These are phyloP conservation scores for Chionographis japonica DNA, from an alignment of 106 monocot genomes.

Conservation along the genomic window DNA sequence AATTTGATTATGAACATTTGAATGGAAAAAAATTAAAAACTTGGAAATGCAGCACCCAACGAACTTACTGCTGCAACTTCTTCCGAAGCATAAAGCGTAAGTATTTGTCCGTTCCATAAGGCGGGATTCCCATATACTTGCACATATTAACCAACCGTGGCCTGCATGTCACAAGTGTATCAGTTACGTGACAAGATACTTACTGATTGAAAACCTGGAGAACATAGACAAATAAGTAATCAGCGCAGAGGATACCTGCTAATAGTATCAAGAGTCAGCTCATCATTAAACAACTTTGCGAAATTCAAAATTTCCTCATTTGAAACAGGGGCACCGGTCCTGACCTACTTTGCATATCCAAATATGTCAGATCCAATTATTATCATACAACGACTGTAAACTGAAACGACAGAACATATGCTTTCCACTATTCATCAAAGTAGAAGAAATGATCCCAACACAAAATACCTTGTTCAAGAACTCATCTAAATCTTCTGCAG, in stretches of 20 bases:
- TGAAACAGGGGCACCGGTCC: constrained; percentile 72
- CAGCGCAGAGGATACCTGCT: constrained; percentile 59
- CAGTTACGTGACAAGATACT: neutral
- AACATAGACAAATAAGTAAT: neutral
- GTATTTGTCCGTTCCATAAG: constrained; percentile 87
- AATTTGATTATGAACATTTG: neutral
- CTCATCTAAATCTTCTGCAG: constrained; percentile 92
- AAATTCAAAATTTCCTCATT: constrained; percentile 96
- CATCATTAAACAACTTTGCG: constrained; percentile 96
- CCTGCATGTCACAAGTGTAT: constrained; percentile 39
- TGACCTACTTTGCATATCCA: constrained; percentile 45
- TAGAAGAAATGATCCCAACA: neutral
- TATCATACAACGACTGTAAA: neutral
- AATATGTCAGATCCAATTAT: constrained; percentile 7
- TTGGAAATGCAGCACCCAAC: neutral
- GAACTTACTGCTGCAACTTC: constrained; percentile 65
- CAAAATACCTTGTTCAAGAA: constrained; percentile 81
- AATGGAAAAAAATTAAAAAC: neutral
- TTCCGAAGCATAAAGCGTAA: constrained; percentile 84
- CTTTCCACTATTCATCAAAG: neutral
- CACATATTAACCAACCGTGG: constrained; percentile 96
- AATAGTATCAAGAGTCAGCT: constrained; percentile 92
- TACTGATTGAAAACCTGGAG: constrained; percentile 6
- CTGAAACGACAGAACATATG: neutral
- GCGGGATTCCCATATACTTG: constrained; percentile 95